Conservation (phyloP, 192 early-diverging fungal species). For the Podila clonocystis region DNA sequence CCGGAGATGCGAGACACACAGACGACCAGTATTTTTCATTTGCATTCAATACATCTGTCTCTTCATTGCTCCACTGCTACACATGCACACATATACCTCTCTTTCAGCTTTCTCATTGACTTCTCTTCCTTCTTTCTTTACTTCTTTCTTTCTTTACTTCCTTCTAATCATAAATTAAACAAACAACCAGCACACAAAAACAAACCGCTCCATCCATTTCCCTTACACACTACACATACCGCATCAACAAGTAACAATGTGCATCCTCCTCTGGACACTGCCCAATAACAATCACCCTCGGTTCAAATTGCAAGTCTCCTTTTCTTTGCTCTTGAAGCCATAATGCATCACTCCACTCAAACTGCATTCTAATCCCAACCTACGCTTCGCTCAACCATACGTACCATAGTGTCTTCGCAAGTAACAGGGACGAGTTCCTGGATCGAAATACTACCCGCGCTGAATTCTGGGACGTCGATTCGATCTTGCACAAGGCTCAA, state of each 20-base stretch:
- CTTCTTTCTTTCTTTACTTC: not conserved
- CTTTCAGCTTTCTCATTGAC: not conserved
- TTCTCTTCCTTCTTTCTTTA: not conserved
- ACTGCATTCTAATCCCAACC: not conserved
- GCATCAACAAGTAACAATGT: constrained; percentile 18
- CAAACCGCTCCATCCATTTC: not conserved
- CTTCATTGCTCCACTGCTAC: not conserved
- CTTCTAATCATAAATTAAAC: not conserved
- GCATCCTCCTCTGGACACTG: constrained; percentile 48
- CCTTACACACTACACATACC: not conserved
- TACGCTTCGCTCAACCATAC: not conserved
- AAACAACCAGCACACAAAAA: no score
- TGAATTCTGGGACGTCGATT: constrained; percentile 52
- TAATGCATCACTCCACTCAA: not conserved
- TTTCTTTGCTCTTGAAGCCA: not conserved
- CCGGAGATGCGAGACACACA: no score
- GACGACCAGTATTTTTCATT: no score
- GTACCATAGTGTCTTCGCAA: constrained; percentile 55
- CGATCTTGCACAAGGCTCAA: constrained; percentile 15
- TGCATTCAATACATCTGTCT: constrained; percentile 4
- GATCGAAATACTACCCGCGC: constrained; percentile 50
- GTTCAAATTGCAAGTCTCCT: constrained; percentile 31
- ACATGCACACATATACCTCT: not conserved
- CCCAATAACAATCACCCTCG: constrained; percentile 47
- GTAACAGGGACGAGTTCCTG: constrained; percentile 61